Evolutionary conservation across 2,329 filamentous ascomycete species (phyloP), one percentile per base, ranked within the genome.

Genomic region (Claviceps lovelessii): DNA sequence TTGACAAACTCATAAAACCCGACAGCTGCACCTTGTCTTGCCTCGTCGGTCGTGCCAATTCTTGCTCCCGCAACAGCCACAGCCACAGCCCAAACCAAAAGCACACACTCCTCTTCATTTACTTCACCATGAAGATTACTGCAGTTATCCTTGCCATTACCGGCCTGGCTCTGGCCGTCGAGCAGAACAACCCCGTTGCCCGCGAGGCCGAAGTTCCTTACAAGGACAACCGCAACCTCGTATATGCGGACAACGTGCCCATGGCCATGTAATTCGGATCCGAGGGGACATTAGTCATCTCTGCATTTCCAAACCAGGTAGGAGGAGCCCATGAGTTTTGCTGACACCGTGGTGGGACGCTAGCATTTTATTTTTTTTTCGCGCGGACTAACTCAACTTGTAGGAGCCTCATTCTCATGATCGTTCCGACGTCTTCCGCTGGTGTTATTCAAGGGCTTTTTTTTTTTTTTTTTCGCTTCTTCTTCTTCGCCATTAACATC

Each of bases 171-270:
- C 31, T 57, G 19, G 55, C 55, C 19, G 49, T 28, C n/a, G 41
- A 51, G 17, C 51, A 41, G 42, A 31, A 48, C 13, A 17, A 44
- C 4, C 47, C 49, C 49, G 35, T n/a, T 5, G 42, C 6, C 23
- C 41, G 48, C 28, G 28, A 13, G n/a, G 42, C 35, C 15, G 23
- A 39, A 2, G 23, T 13, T 6, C 41, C 42, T 11, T 28, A 31
- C 3, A 57, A 57, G 28, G 55, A 57, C 28, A 57, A 57, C 17
- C 55, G 53, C 50, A 57, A 57, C 29, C 55, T 57, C 5, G 46
- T 49, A 56, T 54, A 56, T 39, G 44, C 44, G 5, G 10, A 51
- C 35, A 37, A 56, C 46, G 3, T 48, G 9, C 46, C 46, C 17
- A 3, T 48, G 46, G 15, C 29, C 8, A 46, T 46, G 19, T n/a